Evolutionary conservation across 106 monocot species (phyloP).

Genomic region (Allium fistulosum): DNA sequence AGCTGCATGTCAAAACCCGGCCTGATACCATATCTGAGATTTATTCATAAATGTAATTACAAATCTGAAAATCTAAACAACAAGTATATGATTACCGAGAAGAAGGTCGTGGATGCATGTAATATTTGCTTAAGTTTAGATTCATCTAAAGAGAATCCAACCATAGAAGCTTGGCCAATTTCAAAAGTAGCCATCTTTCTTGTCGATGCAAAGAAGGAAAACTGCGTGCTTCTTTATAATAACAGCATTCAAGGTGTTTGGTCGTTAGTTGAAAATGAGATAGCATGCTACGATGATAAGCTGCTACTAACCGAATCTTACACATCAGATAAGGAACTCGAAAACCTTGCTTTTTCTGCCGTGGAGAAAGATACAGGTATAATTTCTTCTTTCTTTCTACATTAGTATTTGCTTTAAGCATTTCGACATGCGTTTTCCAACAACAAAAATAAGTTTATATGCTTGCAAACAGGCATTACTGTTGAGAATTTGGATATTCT

Average conservation of each 20-base stretch:
- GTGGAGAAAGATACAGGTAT: conserved; percentile 50
- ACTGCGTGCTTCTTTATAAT: conserved; percentile 39
- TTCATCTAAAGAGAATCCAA: conserved; percentile 21
- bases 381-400: neutral
- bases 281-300: conserved; percentile 7
- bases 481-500: conserved; percentile 24
- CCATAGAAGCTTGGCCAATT: conserved; percentile 46
- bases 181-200: conserved; percentile 59
- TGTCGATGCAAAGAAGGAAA: conserved; percentile 25
- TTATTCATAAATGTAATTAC: conserved; percentile 13
- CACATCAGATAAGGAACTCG: conserved; percentile 8
- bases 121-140: conserved; percentile 40
- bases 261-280: conserved; percentile 52
- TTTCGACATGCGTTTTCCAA: no score
- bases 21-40: conserved; percentile 34
- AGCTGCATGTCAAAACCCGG: conserved; percentile 27
- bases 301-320: neutral
- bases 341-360: conserved; percentile 33
- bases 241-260: conserved; percentile 34
- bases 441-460: neutral
- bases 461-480: conserved; percentile 33
- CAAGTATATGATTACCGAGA: conserved; percentile 40
- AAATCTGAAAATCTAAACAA: conserved; percentile 4
- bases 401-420: no score
- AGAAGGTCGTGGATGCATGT: conserved; percentile 52